A percentile compares a stretch with the other conserved stretches of the same genome.
phyloP scores from a whole-genome alignment of 2,329 filamentous ascomycete species.

The Aspergillus proliferans region DNA sequence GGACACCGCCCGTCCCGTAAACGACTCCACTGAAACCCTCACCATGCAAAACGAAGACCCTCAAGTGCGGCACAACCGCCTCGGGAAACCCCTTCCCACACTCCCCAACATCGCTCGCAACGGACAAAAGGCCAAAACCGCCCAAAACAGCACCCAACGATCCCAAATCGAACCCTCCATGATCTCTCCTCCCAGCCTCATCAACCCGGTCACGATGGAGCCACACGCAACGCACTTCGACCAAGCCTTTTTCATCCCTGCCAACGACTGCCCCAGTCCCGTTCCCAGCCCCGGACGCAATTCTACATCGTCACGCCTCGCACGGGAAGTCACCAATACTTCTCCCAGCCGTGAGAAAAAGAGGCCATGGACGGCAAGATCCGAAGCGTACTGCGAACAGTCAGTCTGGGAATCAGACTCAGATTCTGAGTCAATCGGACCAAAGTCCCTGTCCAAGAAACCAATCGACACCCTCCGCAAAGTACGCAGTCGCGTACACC shows the following conservation, averaged over 20 bases:
- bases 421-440: constrained; percentile 28
- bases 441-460: constrained; percentile 30
- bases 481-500: constrained; percentile 34
- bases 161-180: constrained; percentile 32
- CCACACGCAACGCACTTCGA: constrained; percentile 35
- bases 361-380: constrained; percentile 28
- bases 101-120: constrained; percentile 24
- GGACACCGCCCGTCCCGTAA: constrained; percentile 10
- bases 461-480: constrained; percentile 36
- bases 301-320: constrained; percentile 24
- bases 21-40: constrained; percentile 20
- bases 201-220: constrained; percentile 35
- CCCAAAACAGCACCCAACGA: constrained; percentile 15
- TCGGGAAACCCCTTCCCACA: constrained; percentile 27
- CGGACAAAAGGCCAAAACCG: constrained; percentile 16
- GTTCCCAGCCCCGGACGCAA: constrained; percentile 24
- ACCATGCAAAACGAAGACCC: constrained; percentile 18
- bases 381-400: constrained; percentile 29
- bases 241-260: constrained; percentile 35
- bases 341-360: constrained; percentile 17
- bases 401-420: constrained; percentile 38
- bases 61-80: constrained; percentile 15
- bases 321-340: constrained; percentile 21
- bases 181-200: constrained; percentile 33
- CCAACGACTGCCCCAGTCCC: constrained; percentile 32